Base-by-base conservation (phyloP, 768 basidiomycete genomes). In the Leccinum barrowsii region DNA sequence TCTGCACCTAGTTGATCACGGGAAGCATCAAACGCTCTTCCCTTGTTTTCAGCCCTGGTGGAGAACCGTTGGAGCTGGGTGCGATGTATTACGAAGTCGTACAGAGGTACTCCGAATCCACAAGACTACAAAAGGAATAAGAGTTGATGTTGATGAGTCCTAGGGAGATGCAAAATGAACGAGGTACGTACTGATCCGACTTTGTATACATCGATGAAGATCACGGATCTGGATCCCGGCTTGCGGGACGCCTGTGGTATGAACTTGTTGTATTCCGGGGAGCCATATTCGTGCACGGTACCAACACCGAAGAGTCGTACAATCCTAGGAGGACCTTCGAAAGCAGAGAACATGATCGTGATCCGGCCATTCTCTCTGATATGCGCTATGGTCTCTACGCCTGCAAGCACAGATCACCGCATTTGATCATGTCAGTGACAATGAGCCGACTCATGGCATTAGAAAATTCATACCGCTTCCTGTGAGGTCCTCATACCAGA, bases 401-500 rank as follows among this genome's bases (percentile, higher is more conserved):
- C 84, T 85, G 54, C 17, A 26, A 21, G 7, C 2, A 15, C 32
- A 46, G 32, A 30, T 7, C 30, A 4, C 13, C 50, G 8, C 24
- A n/a, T 13, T 21, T 28, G 5, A 10, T 28, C 28, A 1, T 10
- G 21, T 54, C 37, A 50, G 48, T 21, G 12, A 22, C 22, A 22
- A 26, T 2, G 47, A 17, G 6, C 13, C 13, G 5, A 12, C 7
- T 13, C n/a, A 2, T 28, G 28, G 28, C 40, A 24, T 22, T 5
- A 7, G 42, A 15, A 11, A 3, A 19, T 3, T 70, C 74, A 42
- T 62, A 85, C 87, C 87, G 59, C 85, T 84, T 7, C 88, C 88
- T 6, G 81, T 80, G 32, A 88, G 74, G 67, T 90, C 87, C 62
- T 89, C 85, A 64, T 90, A 90, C 86, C 86, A 90, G 7, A 86